Evolutionary conservation across 192 early-diverging fungal genomes (phyloP).

Genomic region (Backusella luteola): DNA sequence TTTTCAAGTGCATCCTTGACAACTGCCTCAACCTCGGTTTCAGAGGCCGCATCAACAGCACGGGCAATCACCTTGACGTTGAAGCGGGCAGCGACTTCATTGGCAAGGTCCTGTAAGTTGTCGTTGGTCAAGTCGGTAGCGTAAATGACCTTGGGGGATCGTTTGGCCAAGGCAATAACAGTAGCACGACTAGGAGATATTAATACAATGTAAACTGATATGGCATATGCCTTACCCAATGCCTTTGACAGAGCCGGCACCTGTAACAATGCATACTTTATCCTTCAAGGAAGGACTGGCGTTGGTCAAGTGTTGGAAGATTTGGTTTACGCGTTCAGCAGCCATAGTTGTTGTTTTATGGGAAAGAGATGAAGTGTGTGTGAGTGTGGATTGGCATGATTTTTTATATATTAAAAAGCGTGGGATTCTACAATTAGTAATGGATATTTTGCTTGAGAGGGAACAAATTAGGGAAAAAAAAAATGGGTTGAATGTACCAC

Average conservation of each 20-base stretch:
- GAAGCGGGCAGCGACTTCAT: conserved; percentile 32
- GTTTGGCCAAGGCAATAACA: conserved; percentile 28
- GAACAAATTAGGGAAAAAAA: not conserved
- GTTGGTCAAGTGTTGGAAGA: conserved; percentile 22
- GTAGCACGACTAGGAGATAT: conserved; percentile 32
- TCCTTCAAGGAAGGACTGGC: conserved; percentile 26
- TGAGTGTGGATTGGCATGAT: not conserved
- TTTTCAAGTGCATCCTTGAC: conserved; percentile 39
- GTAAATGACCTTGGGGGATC: conserved; percentile 40
- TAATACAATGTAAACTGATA: too few relatives aligned
- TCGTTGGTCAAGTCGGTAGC: conserved; percentile 38
- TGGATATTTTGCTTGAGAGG: not conserved
- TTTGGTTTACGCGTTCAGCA: conserved; percentile 27
- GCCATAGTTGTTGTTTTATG: not conserved
- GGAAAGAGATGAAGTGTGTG: not conserved
- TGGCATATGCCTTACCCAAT: conserved; percentile 38
- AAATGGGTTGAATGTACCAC: not conserved
- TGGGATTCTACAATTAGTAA: not conserved
- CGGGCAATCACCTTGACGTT: conserved; percentile 31
- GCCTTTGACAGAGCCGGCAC: conserved; percentile 44
- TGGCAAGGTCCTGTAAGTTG: conserved; percentile 36
- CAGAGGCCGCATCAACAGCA: conserved; percentile 46
- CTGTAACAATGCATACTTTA: conserved; percentile 53
- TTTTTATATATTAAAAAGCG: not conserved
- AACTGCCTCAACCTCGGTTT: conserved; percentile 31